phyloP scores from a whole-genome alignment of 306 rosid genomes.

The Quercus agrifolia region DNA sequence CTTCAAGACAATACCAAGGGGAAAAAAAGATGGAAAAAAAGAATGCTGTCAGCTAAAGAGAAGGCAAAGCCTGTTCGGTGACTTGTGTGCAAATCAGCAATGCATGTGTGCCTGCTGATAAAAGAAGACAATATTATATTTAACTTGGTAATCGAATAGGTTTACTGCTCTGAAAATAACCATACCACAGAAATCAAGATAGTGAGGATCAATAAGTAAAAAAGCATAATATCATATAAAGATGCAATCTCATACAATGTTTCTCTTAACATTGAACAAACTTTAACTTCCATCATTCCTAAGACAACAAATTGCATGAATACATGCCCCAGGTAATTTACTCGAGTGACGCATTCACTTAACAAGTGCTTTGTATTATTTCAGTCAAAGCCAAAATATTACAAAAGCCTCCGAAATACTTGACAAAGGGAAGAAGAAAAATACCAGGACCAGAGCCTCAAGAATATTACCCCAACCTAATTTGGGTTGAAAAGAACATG shows the following conservation, averaged over 20 bases:
- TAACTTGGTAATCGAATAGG: no score
- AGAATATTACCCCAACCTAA: conserved; percentile 25
- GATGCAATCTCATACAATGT: background rate
- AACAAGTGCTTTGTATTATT: conserved; percentile 40
- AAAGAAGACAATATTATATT: no score
- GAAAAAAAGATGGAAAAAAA: no score
- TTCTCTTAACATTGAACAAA: background rate
- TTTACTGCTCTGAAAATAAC: no score
- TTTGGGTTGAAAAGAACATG: conserved; percentile 43
- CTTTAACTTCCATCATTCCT: background rate
- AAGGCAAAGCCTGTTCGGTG: no score
- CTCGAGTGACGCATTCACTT: background rate
- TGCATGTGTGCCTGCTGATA: no score
- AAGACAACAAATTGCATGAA: background rate
- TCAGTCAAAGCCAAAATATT: conserved; percentile 44
- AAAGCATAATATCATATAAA: background rate
- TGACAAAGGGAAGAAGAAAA: conserved; percentile 31
- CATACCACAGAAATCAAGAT: background rate
- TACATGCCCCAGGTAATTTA: background rate
- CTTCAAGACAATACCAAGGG: no score
- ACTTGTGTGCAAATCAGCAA: no score
- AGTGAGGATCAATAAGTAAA: background rate
- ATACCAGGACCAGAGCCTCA: conserved; percentile 25
- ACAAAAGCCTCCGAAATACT: conserved; percentile 42
- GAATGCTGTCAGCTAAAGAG: no score